A percentile compares a stretch with the other conserved stretches of the same genome.
These are phyloP conservation scores for Exophiala sp. DNA, from an alignment of 2,329 filamentous ascomycete genomes.

Conservation along the genomic window DNA sequence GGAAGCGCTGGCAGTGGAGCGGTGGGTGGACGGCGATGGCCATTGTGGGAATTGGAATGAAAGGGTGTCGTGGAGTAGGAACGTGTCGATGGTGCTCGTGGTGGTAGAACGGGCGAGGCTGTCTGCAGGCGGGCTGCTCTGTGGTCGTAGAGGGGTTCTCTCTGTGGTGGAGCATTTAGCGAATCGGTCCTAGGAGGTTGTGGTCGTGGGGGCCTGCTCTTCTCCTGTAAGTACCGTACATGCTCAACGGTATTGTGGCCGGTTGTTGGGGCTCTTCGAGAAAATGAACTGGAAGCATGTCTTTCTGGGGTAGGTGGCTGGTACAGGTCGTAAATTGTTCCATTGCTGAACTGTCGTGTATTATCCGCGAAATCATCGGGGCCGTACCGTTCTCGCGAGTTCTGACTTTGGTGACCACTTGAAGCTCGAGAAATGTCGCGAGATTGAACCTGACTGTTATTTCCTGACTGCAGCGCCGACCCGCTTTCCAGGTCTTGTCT, in stretches of 20 bases:
- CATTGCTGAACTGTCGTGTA: constrained; percentile 11
- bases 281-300: constrained; percentile 16
- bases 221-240: constrained; percentile 19
- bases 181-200: constrained; percentile 16
- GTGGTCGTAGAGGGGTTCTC: not conserved
- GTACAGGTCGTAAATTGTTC: constrained; percentile 23
- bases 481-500: constrained; percentile 7
- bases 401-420: constrained; percentile 10
- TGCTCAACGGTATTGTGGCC: constrained; percentile 13
- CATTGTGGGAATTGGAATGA: too few relatives aligned
- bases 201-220: constrained; percentile 11
- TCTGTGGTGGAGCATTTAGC: not conserved
- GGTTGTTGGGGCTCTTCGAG: constrained; percentile 6
- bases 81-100: too few relatives aligned
- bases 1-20: constrained; percentile 1
- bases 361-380: constrained; percentile 19
- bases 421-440: constrained; percentile 4
- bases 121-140: too few relatives aligned
- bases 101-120: too few relatives aligned
- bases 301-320: constrained; percentile 7
- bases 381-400: constrained; percentile 18
- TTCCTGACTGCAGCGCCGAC: not conserved
- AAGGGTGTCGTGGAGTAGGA: too few relatives aligned
- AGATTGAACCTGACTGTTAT: constrained; percentile 6
- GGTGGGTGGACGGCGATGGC: not conserved